Base-by-base conservation (phyloP, 1,284 basidiomycete genomes). In the Coniferiporia weirii region DNA sequence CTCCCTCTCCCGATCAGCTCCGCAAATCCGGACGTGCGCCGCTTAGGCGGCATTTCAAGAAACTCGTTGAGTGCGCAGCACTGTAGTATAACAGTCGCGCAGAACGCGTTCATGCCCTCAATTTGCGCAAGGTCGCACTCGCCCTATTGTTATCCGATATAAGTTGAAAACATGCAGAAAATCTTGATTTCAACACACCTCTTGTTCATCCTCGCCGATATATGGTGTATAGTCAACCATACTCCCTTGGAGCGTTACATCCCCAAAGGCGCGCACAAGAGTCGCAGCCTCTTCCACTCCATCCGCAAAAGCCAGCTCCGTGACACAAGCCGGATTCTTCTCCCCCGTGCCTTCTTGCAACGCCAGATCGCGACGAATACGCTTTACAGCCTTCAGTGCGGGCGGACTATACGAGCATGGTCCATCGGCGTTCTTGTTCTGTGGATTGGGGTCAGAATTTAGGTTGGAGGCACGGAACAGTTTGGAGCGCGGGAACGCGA, bases 91-190 rank as follows among this genome's bases (percentile, higher is more conserved):
- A 84, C 70, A 22, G 79, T 77, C 7, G 88, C 82, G 1, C 81
- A 80, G 66, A 88, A 89, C 2, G 72, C 70, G 63, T 90, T 90
- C 80, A 89, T 83, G 15, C 84, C 82, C 13, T 76, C 71, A 4
- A 80, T 71, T 5, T 67, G 67, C 0, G 79, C 76, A 46, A 90
- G 70, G 64, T 80, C 76, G 12, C 67, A 67, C 64, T 89, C 85
- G 46, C 81, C 82, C 80, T 88, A 67, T 61, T 27, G 2, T 27
- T 27, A 27, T 27, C 27, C 27, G 27, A 27, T n/a, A n/a, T n/a
- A 20, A 38, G 15, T 12, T n/a, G n/a, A 4, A 19, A 9, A 46
- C 17, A 3, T 8, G 17, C 17, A 46, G 44, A 46, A 46, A 46
- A 20, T n/a, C 13, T n/a, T 4, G 19, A 38, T 47, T 13, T n/a